Base-by-base conservation (phyloP, 2,329 filamentous ascomycete genomes). In the Cladophialophora immunda region DNA sequence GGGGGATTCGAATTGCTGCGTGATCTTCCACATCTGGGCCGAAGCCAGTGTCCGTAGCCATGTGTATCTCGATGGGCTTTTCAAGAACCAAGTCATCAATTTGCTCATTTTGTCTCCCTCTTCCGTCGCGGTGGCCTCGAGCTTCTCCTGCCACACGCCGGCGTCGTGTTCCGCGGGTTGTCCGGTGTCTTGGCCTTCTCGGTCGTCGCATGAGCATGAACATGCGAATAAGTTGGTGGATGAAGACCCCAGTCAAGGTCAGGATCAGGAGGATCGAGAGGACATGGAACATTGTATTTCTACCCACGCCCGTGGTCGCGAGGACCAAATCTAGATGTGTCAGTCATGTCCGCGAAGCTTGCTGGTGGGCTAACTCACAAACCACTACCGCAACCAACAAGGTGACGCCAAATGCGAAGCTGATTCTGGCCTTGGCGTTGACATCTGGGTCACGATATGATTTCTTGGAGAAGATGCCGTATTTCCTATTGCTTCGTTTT, bases 181-280 rank as follows among this genome's bases (percentile, higher is more conserved):
- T 75, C 45, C 79, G 73, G 29, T 76, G 74, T 27, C 75, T 77
- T 22, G 65, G 68, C 11, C 73, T 74, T 22, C 74, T 71, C 4
- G 83, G 83, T 38, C 83, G 84, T 62, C 89, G 79, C 15, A 90
- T 78, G 56, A 91, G 78, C 79, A 96, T 85, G 77, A 87, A 89
- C 3, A 96, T 83, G 19, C 91, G 88, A 65, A 95, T 86, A 17
- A 95, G 80, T 50, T 89, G 87, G 78, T 96, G 92, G 74, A 88
- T 90, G 83, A 97, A 95, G 79, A 96, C 88, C 71, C 94, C 87
- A 1, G 90, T 89, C 36, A 90, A 85, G 60, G 90, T 82, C 59
- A 96, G 80, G 65, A 96, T 89, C 70, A 94, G 84, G 61, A 97
- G 84, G 64, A 97, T 89, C 67, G 97, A 85, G 61, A 96, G 83